These are phyloP conservation scores for Turritis glabra DNA, from an alignment of 345 rosid species.

Conservation along the genomic window DNA sequence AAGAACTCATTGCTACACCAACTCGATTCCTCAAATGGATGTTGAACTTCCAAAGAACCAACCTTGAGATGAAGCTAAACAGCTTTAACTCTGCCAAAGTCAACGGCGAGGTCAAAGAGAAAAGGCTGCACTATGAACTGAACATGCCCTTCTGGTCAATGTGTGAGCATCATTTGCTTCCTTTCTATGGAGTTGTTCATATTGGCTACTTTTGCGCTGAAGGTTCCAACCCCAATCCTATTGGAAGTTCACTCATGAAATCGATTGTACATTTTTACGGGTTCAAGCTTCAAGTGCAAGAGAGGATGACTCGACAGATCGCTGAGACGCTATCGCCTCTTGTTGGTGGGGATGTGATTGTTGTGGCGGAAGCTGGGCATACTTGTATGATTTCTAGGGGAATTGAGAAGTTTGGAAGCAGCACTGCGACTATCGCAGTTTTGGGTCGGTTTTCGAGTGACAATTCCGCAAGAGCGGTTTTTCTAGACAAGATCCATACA, in stretches of 20 bases:
- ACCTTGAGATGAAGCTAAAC: slow-evolving; percentile 62
- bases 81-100: slow-evolving; percentile 44
- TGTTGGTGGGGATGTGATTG: slow-evolving; percentile 83
- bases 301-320: slow-evolving; percentile 86
- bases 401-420: slow-evolving; percentile 90
- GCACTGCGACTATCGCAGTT: slow-evolving; percentile 76
- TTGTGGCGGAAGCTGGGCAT: slow-evolving; percentile 87
- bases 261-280: slow-evolving; percentile 84
- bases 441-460: slow-evolving; percentile 80
- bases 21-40: slow-evolving; percentile 73
- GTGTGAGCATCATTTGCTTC: slow-evolving; percentile 98
- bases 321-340: slow-evolving; percentile 73
- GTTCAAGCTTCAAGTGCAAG: slow-evolving; percentile 98
- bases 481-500: slow-evolving; percentile 59
- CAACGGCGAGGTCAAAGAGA: slow-evolving; percentile 43
- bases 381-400: slow-evolving; percentile 97
- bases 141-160: slow-evolving; percentile 83
- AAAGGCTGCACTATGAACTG: slow-evolving; percentile 60
- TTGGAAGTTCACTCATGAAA: slow-evolving; percentile 58
- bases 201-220: slow-evolving; percentile 62
- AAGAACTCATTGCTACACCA: slow-evolving; percentile 86
- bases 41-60: slow-evolving; percentile 71
- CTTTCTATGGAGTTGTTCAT: slow-evolving; percentile 90
- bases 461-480: slow-evolving; percentile 51
- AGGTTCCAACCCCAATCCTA: slow-evolving; percentile 45